These are phyloP conservation scores for Coemansia sp. DNA, from an alignment of 192 early-diverging fungal genomes.

Conservation along the genomic window DNA sequence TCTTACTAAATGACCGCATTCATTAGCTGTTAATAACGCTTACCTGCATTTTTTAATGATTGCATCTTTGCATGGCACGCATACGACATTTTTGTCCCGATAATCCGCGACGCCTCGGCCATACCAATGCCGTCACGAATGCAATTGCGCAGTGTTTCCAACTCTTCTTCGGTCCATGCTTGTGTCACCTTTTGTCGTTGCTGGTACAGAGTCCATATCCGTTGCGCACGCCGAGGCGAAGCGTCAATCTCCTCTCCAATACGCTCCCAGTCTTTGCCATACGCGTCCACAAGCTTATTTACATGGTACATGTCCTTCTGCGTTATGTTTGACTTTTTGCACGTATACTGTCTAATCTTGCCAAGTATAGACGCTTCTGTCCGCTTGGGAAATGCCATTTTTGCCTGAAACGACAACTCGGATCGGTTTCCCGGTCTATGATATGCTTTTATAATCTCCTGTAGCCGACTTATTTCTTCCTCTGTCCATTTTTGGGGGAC, in stretches of 20 bases:
- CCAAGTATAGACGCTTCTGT: neutral
- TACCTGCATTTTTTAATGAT: neutral
- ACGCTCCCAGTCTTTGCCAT: constrained; percentile 1
- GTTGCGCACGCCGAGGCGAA: neutral
- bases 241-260: neutral
- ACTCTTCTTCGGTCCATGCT: neutral
- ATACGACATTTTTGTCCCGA: neutral
- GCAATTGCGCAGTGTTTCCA: neutral
- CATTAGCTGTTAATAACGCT: neutral
- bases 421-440: neutral
- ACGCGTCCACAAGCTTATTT: neutral
- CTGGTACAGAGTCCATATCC: neutral
- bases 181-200: neutral
- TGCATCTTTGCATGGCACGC: neutral
- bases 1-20: neutral
- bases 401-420: neutral
- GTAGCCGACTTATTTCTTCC: neutral
- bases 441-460: neutral
- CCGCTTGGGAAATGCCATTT: neutral
- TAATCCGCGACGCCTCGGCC: neutral
- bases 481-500: neutral
- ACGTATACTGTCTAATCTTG: neutral
- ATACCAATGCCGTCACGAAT: neutral
- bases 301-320: neutral
- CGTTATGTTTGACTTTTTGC: neutral